phyloP scores from a whole-genome alignment of 139 green algal genomes.

The Coccomyxa sp. region DNA sequence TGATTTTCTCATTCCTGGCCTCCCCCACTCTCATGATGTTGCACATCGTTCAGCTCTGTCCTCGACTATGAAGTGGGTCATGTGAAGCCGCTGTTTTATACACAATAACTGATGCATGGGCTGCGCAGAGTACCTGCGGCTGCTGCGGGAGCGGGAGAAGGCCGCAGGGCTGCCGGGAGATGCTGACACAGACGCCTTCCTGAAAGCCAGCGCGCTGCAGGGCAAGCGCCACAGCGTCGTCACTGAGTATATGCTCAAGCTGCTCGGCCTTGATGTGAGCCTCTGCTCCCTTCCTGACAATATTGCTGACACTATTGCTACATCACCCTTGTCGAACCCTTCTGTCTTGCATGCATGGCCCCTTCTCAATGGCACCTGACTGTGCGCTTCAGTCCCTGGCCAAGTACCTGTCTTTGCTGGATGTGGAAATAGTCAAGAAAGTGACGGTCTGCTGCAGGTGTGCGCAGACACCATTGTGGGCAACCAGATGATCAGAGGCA shows the following conservation, averaged over 20 bases:
- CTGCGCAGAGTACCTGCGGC: slow-evolving; percentile 19
- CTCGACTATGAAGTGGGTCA: no score
- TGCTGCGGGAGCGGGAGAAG: slow-evolving; percentile 21
- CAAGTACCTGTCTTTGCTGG: not conserved
- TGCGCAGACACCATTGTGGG: slow-evolving; percentile 51
- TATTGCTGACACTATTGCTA: not conserved
- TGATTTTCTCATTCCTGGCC: not conserved
- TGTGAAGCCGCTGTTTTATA: no score
- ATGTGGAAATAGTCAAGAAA: not conserved
- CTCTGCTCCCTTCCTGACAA: not conserved
- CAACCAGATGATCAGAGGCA: slow-evolving; percentile 53
- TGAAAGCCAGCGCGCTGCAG: slow-evolving; percentile 14
- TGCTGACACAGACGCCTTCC: slow-evolving; percentile 18
- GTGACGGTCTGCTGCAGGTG: slow-evolving; percentile 12
- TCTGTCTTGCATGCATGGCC: not conserved
- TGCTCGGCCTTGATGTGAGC: slow-evolving; percentile 37
- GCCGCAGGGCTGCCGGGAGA: slow-evolving; percentile 17
- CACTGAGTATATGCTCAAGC: slow-evolving; percentile 44
- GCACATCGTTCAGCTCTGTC: no score
- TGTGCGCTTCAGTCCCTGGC: not conserved
- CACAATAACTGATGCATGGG: no score
- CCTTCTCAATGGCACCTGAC: not conserved
- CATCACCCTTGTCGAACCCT: no score
- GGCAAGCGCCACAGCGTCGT: slow-evolving; percentile 26
- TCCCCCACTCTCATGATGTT: no score